Evolutionary conservation across 1,284 basidiomycete genomes (phyloP).

Genomic region (Ganoderma boninense): DNA sequence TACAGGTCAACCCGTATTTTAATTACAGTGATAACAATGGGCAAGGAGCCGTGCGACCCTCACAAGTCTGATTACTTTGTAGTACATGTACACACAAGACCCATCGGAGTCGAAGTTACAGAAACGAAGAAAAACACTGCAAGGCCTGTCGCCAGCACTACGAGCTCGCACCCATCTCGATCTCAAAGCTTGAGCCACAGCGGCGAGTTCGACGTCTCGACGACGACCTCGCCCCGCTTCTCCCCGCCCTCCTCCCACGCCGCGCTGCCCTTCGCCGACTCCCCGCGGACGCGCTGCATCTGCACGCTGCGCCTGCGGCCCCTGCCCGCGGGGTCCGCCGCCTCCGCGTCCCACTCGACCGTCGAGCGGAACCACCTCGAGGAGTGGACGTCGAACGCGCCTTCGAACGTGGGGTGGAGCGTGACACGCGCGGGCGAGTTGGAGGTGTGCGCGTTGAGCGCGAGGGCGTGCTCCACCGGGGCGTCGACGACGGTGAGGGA

Average conservation of each 20-base stretch:
- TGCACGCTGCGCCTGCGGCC: slow-evolving; percentile 43
- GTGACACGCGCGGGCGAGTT: slow-evolving; percentile 41
- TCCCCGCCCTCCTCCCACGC: slow-evolving; percentile 16
- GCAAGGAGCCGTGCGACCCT: neutral
- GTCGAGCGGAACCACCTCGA: slow-evolving; percentile 14
- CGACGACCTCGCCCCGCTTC: slow-evolving; percentile 2
- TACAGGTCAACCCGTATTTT: neutral
- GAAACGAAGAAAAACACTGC: neutral
- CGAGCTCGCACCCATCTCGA: neutral
- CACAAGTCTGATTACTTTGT: neutral
- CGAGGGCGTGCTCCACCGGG: slow-evolving; percentile 48
- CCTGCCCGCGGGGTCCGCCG: slow-evolving; percentile 49
- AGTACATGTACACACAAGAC: neutral
- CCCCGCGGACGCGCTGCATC: slow-evolving; percentile 8
- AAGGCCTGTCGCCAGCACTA: neutral
- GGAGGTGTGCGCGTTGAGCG: slow-evolving; percentile 42
- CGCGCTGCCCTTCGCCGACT: slow-evolving; percentile 20
- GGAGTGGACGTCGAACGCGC: slow-evolving; percentile 46
- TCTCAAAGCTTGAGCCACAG: slow-evolving; percentile 9
- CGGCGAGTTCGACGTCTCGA: slow-evolving; percentile 13
- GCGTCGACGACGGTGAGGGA: slow-evolving; percentile 42
- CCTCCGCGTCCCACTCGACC: slow-evolving; percentile 20
- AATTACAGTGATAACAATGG: neutral
- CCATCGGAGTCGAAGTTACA: too few species aligned
- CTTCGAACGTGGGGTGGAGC: slow-evolving; percentile 53